Conservation (phyloP, 2,329 filamentous ascomycete species). For the Amauroascus verrucosus region DNA sequence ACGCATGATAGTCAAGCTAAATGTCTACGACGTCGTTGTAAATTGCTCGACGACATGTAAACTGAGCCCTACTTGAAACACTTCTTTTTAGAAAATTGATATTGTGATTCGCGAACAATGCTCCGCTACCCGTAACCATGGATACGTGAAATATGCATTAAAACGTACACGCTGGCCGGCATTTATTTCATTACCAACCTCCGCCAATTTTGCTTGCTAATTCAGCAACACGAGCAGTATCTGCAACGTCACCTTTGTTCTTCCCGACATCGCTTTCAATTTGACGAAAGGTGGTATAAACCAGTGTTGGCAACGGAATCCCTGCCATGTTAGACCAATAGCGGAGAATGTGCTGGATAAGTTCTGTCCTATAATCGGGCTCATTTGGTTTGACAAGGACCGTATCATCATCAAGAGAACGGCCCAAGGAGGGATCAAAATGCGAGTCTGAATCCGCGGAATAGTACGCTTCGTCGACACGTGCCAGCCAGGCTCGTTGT, state of each 20-base stretch:
- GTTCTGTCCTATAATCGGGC: conserved; percentile 20
- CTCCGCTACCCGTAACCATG: too few relatives aligned
- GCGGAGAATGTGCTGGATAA: conserved; percentile 46
- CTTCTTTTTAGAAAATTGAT: too few relatives aligned
- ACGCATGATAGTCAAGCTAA: neutral
- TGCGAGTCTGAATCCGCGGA: conserved; percentile 56
- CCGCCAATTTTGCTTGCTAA: conserved; percentile 85
- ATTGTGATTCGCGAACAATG: too few relatives aligned
- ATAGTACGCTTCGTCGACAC: conserved; percentile 83
- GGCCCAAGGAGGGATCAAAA: conserved; percentile 15
- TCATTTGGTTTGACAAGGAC: conserved; percentile 18
- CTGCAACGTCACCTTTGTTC: conserved; percentile 47
- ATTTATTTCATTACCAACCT: conserved; percentile 58
- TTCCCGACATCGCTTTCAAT: conserved; percentile 95
- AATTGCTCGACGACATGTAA: too few relatives aligned
- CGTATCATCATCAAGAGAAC: conserved; percentile 23
- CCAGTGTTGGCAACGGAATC: conserved; percentile 60
- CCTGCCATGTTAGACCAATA: conserved; percentile 68
- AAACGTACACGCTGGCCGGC: neutral
- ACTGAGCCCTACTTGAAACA: too few relatives aligned
- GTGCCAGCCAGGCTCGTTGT: conserved; percentile 74
- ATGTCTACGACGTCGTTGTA: neutral
- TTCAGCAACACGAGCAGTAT: conserved; percentile 74
- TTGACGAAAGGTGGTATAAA: conserved; percentile 78
- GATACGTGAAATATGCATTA: neutral